Evolutionary conservation across 1,139 yeast species (phyloP).

Genomic region (Fermentozyma sake): DNA sequence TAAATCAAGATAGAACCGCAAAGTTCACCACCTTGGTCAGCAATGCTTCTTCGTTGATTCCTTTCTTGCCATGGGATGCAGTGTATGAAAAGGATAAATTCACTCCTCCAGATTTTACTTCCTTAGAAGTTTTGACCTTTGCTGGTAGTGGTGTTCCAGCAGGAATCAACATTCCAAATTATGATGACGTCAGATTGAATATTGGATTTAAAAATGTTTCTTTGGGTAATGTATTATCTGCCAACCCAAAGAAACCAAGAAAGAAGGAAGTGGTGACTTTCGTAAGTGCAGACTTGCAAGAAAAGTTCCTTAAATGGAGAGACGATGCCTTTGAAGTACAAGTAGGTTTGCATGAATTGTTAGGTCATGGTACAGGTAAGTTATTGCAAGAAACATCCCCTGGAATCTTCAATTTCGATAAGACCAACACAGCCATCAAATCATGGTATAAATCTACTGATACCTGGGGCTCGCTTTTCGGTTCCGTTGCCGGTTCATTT

Average conservation of each 20-base stretch:
- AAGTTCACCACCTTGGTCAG: constrained; percentile 69
- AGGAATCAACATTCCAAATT: constrained; percentile 89
- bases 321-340: constrained; percentile 87
- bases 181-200: constrained; percentile 79
- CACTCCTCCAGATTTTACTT: constrained; percentile 88
- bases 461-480: constrained; percentile 87
- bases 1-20: constrained; percentile 78
- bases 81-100: constrained; percentile 79
- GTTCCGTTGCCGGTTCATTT: constrained; percentile 76
- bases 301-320: constrained; percentile 63
- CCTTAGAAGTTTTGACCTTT: constrained; percentile 83
- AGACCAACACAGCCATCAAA: constrained; percentile 58
- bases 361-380: constrained; percentile 93
- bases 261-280: constrained; percentile 70
- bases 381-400: constrained; percentile 60
- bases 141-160: constrained; percentile 91
- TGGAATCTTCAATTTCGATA: constrained; percentile 70
- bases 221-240: constrained; percentile 76
- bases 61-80: constrained; percentile 70
- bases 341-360: constrained; percentile 85
- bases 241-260: constrained; percentile 57
- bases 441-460: constrained; percentile 76
- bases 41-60: constrained; percentile 61
- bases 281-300: constrained; percentile 48
- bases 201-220: constrained; percentile 88